Base-by-base conservation (phyloP, 768 basidiomycete species). In the Leccinum barrowsii region DNA sequence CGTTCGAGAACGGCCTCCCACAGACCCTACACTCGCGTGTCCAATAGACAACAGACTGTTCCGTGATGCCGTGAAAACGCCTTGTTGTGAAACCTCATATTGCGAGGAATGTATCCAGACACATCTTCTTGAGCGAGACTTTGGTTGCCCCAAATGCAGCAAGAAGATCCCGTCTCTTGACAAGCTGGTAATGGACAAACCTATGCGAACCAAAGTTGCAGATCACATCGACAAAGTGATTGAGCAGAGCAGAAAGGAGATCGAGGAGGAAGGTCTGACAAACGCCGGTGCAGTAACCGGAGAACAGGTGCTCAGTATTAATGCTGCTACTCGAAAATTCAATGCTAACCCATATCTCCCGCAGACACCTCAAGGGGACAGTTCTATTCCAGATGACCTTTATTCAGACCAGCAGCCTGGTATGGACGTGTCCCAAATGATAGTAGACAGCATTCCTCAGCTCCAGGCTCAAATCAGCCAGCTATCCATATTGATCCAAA, bases 81-180 rank as follows among this genome's bases (percentile, higher is more conserved):
- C 97, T 2, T 98, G 96, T 75, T 98, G 96, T 78, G 85, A 83
- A 64, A 92, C 87, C 44, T 68, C 82, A 12, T 99, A 91, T 75
- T 98, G 96, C 80, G 95, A 98, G 75, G 96, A 98, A 73, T 98
- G 96, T 76, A 91, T 99, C 62, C 91, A 95, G 73, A 94, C 91
- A 46, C 83, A 95, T 74, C 80, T 99, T 52, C 83, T 96, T 62
- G 96, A 98, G 73, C 86, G 92, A 74, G 94, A 97, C 77, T 98
- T 98, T 73, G 77, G 89, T 57, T 98, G 96, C 75, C 95, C 93
- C 7, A 85, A 86, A 64, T 98, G 97, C 73, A 81, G 85, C 62
- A 87, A 88, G 74, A 94, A 90, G 76, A 85, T 98, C 59, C 81
- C 87, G 3, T 94, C 90, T 35, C 76, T 98, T 66, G 94, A 97